Base-by-base conservation (phyloP, 306 rosid species). In the Prunus fruticosa region DNA sequence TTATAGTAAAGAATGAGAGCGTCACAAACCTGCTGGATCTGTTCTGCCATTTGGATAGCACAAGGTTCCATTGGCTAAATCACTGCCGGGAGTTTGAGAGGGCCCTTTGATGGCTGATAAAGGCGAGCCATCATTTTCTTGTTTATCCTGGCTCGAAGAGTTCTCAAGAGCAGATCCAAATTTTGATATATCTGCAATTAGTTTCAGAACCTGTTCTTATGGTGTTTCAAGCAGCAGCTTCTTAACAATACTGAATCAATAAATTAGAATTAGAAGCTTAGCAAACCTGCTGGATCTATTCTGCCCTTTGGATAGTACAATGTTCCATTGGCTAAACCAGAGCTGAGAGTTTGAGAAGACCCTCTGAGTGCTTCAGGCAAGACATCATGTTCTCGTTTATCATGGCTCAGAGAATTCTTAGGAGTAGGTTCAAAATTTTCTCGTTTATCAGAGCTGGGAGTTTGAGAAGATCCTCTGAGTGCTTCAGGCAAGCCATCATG, bases 111-210 rank as follows among this genome's bases (percentile, higher is more conserved):
- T 58, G 56, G 81, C 67, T 47, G 70, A 76, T 56, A 75, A 85
- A 43, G 74, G 72, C 23, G 69, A 76, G 58, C 71, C 69, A 75
- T 80, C 69, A 77, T 45, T 38, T 83, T 73, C 85, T 80, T 64
- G 74, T 76, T 78, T 82, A 78, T 72, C 81, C 76, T 76, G 43
- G 43, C 53, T 46, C 5, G 78, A 70, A 51, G 83, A 81, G 63
- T 77, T 62, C 64, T 88, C 79, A 3, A 19, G 76, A 43, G 82
- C 78, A 4, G 77, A 80, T 68, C 80, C 83, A 62, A 22, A 22
- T 73, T 79, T 70, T 74, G 62, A 73, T 32, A 80, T 51, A 49
- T 88, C 94, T 67, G 98, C 87, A 76, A 93, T 82, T 58, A 90
- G 84, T 65, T 79, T 76, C 51, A 89, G 96, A 76, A 80, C 69